phyloP scores from a whole-genome alignment of 768 basidiomycete species.

The Crepidotus variabilis region DNA sequence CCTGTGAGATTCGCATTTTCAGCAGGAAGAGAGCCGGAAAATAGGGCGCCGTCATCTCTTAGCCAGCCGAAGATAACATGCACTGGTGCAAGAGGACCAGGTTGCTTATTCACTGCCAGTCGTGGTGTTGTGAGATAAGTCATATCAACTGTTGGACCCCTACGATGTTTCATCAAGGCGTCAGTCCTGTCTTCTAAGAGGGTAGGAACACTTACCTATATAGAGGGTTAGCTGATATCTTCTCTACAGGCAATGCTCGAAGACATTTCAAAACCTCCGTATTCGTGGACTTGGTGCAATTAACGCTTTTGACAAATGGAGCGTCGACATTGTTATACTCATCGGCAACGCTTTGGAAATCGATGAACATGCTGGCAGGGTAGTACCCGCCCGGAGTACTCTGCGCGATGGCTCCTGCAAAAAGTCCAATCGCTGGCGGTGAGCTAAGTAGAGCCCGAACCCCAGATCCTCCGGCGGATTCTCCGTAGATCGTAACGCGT shows the following conservation, averaged over 20 bases:
- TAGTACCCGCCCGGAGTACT: constrained; percentile 36
- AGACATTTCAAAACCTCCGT: constrained; percentile 32
- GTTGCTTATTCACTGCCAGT: constrained; percentile 34
- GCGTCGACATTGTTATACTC: constrained; percentile 31
- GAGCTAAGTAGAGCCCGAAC: constrained; percentile 30
- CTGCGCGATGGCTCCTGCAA: constrained; percentile 35
- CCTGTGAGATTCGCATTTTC: constrained; percentile 5
- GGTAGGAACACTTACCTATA: too few relatives aligned
- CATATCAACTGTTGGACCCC: constrained; percentile 43
- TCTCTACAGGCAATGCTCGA: constrained; percentile 1
- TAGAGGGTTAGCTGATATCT: not conserved
- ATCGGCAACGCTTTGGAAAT: constrained; percentile 29
- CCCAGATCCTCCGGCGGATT: not conserved
- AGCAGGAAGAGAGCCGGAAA: constrained; percentile 31
- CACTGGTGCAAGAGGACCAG: constrained; percentile 37
- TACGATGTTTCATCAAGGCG: too few relatives aligned
- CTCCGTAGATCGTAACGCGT: not conserved
- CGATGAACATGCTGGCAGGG: not conserved
- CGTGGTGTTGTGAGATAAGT: constrained; percentile 35
- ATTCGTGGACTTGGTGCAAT: constrained; percentile 30
- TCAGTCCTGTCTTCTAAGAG: too few relatives aligned
- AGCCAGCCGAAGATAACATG: constrained; percentile 49
- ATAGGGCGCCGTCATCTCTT: constrained; percentile 44
- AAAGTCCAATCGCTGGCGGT: constrained; percentile 31
- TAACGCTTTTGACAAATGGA: constrained; percentile 32